These are phyloP conservation scores for Coemansia sp. DNA, from an alignment of 192 early-diverging fungal genomes.

Conservation along the genomic window DNA sequence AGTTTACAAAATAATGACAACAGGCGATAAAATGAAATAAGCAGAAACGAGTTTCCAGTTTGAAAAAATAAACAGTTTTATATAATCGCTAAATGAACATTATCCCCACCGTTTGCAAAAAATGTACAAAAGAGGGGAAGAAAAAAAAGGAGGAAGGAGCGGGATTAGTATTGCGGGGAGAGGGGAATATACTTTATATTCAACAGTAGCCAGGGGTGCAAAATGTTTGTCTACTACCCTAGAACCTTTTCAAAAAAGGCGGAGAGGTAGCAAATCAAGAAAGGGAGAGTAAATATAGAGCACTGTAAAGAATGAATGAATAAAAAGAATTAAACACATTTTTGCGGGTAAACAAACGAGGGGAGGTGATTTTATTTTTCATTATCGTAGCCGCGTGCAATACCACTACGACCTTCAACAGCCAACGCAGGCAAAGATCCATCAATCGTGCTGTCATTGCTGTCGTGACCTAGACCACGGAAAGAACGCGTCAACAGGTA, in stretches of 20 bases:
- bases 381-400: constrained; percentile 70
- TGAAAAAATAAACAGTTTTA: background rate
- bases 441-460: constrained; percentile 8
- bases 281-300: too few species aligned
- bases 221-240: constrained; percentile 3
- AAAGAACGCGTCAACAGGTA: constrained; percentile 73
- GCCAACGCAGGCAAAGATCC: constrained; percentile 13
- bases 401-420: constrained; percentile 77
- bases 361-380: constrained; percentile 53
- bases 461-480: constrained; percentile 71
- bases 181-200: background rate
- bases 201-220: background rate
- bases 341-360: too few species aligned
- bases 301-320: too few species aligned
- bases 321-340: constrained; percentile 4
- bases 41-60: background rate
- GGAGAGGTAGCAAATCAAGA: background rate
- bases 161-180: too few species aligned
- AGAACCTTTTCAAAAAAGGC: background rate
- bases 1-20: background rate
- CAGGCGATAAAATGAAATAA: background rate
- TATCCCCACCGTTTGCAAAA: too few species aligned
- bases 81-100: too few species aligned
- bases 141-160: background rate
- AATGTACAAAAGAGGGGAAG: background rate